Evolutionary conservation across 805 yeast genomes (phyloP), one percentile per base, ranked within the genome.

Genomic region (Trichomonascus vanleenenianus): DNA sequence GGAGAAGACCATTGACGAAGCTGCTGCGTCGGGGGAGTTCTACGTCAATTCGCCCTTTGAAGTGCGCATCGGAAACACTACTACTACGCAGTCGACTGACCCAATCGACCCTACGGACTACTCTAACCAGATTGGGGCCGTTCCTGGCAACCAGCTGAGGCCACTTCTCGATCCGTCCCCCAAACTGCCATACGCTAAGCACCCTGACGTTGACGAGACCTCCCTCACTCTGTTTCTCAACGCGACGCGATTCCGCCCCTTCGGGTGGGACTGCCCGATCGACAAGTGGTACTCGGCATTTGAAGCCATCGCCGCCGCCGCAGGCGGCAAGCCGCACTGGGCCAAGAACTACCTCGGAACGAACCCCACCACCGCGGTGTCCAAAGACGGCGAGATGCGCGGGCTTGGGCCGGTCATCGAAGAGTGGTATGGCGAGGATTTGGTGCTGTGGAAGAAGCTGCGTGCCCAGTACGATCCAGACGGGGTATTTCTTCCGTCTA

Each of bases 261-360:
- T 91, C 65, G 74, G 76, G 31, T 74, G 76, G 46, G 75, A 80
- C 56, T 81, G 88, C 9, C 81, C 84, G 38, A 79, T 87, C 31
- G 54, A 52, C 38, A 73, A 78, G 53, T 91, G 97, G 96, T 91
- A 76, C 65, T 74, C 75, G 42, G 70, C 73, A n/a, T 91, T 91
- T 63, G 98, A 91, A 65, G 75, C 76, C 44, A 76, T 86, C 1
- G 70, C 89, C 72, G 73, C 72, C 42, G 79, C 77, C 22, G 88
- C 83, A 25, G 88, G 84, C 32, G 98, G 98, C 38, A 85, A 81
- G 62, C 98, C 98, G 2, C 98, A 91, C 64, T 91, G 98, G 98
- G 98, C 98, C 14, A 91, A 91, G 71, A 89, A 88, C 64, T 91
- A 87, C 63, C 70, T 85, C 46, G 95, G 95, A 1, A 67, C 75